Percentiles rank a stretch among this genome's conserved stretches.
phyloP scores from a whole-genome alignment of 2,329 filamentous ascomycete genomes.

The Zasmidium angulare region DNA sequence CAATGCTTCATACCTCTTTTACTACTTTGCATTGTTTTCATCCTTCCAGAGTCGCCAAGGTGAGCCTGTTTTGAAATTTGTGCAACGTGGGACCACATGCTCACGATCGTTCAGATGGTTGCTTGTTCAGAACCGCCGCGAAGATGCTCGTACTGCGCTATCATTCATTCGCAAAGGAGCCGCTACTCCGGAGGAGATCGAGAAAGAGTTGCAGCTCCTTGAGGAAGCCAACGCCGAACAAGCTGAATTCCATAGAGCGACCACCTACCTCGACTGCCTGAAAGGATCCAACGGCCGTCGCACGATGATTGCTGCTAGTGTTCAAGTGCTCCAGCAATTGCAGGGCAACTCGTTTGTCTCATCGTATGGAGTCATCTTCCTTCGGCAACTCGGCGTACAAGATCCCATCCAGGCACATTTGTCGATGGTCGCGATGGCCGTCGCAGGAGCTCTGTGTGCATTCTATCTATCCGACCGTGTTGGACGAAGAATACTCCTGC shows the following conservation, averaged over 20 bases:
- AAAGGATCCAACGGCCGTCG: constrained; percentile 46
- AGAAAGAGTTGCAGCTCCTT: background rate
- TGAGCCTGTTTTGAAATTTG: background rate
- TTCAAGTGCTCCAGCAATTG: constrained; percentile 4
- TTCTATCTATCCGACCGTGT: background rate
- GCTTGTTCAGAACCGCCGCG: background rate
- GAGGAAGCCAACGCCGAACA: background rate
- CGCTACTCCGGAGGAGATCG: background rate
- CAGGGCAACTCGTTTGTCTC: constrained; percentile 5
- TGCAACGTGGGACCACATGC: background rate
- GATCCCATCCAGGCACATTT: background rate
- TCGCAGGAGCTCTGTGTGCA: background rate
- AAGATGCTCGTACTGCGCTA: background rate
- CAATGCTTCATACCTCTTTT: background rate
- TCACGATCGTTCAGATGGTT: background rate
- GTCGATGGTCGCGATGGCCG: background rate
- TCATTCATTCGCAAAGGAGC: constrained; percentile 1
- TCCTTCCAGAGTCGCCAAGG: background rate
- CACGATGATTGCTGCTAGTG: constrained; percentile 34
- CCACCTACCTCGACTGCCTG: constrained; percentile 44
- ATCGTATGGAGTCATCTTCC: constrained; percentile 2
- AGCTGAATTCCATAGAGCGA: background rate
- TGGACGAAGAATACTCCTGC: background rate
- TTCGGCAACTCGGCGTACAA: background rate
- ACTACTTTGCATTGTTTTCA: background rate